Base-by-base conservation (phyloP, 2,329 filamentous ascomycete genomes). In the Calonectria pauciramosa region DNA sequence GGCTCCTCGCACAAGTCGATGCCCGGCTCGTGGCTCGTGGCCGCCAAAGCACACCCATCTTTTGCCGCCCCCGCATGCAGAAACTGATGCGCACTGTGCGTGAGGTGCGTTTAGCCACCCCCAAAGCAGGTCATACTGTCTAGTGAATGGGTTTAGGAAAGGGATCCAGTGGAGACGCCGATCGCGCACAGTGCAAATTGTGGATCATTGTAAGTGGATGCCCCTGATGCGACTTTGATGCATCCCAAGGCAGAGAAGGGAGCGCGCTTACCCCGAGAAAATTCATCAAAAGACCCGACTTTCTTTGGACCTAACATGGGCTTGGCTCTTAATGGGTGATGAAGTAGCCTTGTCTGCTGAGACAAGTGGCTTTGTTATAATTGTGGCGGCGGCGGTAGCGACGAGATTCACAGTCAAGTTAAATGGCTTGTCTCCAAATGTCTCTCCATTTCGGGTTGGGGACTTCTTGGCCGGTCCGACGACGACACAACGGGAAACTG, bases 31-130 rank as follows among this genome's bases (percentile, higher is more conserved):
- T 28, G n/a, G 44, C 44, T n/a, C 56, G n/a, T 41, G 34, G 56
- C 56, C 34, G n/a, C 34, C 56, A 60, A 28, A 63, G 11, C 23
- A 41, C 56, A 38, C 36, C 34, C 34, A 63, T 60, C 26, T 28
- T 38, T 63, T 36, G 56, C 67, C 71, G 71, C 67, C 71, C 66
- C 67, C 71, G 71, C 71, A 67, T 63, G 32, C 26, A 65, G 69
- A 51, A 34, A 41, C 41, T 28, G 32, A 26, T 36, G 23, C 71
- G 59, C 59, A 70, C 71, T 73, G 67, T 70, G 36, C 67, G 28
- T 36, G 38, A 30, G 30, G 38, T 54, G 13, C 26, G 38, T 54
- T 64, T 56, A 63, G 68, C 68, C 68, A 70, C 68, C 59, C 68
- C 34, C 34, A 41, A 47, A 47, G 51, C 34, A 28, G 36, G 28